These are phyloP conservation scores for Logfia minima DNA, from an alignment of 129 eudicot genomes.

Conservation along the genomic window DNA sequence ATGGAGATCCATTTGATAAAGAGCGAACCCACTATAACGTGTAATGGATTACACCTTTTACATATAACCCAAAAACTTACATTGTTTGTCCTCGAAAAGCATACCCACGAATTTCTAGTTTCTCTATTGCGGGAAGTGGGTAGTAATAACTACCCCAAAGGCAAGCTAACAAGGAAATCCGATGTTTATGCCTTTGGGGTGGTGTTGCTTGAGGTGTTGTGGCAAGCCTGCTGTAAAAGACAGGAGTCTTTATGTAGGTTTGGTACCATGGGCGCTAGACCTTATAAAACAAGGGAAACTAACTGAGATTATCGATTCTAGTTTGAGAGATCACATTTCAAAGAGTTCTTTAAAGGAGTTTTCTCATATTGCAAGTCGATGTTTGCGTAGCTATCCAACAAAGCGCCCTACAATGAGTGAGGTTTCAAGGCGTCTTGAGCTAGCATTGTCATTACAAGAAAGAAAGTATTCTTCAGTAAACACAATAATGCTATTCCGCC, in stretches of 20 bases:
- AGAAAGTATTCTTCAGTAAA: background rate
- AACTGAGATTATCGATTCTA: background rate
- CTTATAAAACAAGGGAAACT: slow-evolving; percentile 13
- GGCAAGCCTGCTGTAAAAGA: background rate
- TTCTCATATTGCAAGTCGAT: background rate
- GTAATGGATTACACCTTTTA: too few species aligned
- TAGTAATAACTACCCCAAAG: too few species aligned
- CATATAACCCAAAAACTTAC: too few species aligned
- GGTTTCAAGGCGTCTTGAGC: background rate
- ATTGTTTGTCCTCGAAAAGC: too few species aligned
- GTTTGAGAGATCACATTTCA: background rate
- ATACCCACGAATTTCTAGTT: too few species aligned
- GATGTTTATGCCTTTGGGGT: too few species aligned
- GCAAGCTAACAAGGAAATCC: too few species aligned
- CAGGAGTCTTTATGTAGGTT: background rate
- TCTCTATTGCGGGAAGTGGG: too few species aligned
- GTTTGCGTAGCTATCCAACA: background rate
- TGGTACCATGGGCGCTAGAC: slow-evolving; percentile 7
- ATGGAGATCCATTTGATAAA: too few species aligned
- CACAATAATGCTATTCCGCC: too few species aligned
- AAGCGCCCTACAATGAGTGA: slow-evolving; percentile 7
- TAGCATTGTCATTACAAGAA: background rate
- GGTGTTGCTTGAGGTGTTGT: slow-evolving; percentile 9
- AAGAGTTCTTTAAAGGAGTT: background rate
- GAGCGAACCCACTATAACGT: too few species aligned